These are phyloP conservation scores for Fusarium sp. DNA, from an alignment of 2,329 filamentous ascomycete genomes.

Conservation along the genomic window DNA sequence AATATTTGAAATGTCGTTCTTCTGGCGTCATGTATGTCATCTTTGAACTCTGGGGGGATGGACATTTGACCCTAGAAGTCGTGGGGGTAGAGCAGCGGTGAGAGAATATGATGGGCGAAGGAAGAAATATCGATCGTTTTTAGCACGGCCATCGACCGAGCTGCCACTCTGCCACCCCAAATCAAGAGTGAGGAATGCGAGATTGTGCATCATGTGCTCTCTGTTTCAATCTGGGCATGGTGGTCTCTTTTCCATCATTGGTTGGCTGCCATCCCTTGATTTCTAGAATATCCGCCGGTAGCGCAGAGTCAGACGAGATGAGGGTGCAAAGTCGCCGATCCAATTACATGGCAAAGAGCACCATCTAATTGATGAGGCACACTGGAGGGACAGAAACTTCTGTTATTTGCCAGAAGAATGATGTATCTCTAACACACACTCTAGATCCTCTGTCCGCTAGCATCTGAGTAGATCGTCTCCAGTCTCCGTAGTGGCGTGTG, in stretches of 20 bases:
- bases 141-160: constrained; percentile 33
- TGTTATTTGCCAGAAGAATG: constrained; percentile 29
- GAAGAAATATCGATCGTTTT: constrained; percentile 28
- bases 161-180: constrained; percentile 28
- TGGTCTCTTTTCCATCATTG: constrained; percentile 37
- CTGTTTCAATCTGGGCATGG: constrained; percentile 29
- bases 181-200: constrained; percentile 37
- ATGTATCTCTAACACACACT: constrained; percentile 36
- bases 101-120: constrained; percentile 33
- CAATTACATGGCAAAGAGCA: constrained; percentile 23
- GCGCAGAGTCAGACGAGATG: constrained; percentile 42
- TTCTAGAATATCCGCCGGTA: constrained; percentile 50
- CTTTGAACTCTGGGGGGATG: constrained; percentile 18
- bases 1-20: constrained; percentile 5
- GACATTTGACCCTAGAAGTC: constrained; percentile 11
- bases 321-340: constrained; percentile 25
- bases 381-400: constrained; percentile 26
- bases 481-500: constrained; percentile 25
- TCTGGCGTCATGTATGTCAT: constrained; percentile 32
- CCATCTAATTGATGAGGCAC: constrained; percentile 26
- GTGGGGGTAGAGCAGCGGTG: constrained; percentile 40
- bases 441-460: constrained; percentile 29
- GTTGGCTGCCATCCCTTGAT: constrained; percentile 37
- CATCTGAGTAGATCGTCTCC: constrained; percentile 31
- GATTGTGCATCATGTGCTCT: constrained; percentile 40